Percentiles rank a stretch among this genome's conserved stretches.
Evolutionary conservation across 2,329 filamentous ascomycete species (phyloP).

Genomic region (Bertia moriformis): DNA sequence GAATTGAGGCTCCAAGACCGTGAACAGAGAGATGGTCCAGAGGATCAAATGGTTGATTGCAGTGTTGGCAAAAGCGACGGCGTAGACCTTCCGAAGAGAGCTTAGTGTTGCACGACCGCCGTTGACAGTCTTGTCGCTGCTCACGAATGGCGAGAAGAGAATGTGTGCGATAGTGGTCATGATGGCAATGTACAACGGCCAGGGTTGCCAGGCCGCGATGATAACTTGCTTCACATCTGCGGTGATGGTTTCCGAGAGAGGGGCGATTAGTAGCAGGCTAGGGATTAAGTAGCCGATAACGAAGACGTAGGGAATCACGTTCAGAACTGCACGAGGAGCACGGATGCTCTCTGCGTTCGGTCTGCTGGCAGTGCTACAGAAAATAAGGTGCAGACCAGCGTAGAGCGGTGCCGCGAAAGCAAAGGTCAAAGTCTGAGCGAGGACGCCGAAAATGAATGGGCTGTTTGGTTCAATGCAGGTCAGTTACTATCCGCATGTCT

Average conservation of each 20-base stretch:
- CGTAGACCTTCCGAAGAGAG: conserved; percentile 20
- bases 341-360: conserved; percentile 16
- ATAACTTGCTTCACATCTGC: conserved; percentile 24
- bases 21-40: conserved; percentile 12
- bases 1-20: conserved; percentile 10
- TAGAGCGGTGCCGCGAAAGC: conserved; percentile 23
- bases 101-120: conserved; percentile 9
- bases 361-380: conserved; percentile 16
- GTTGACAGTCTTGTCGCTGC: conserved; percentile 2
- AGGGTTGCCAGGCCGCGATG: conserved; percentile 26
- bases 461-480: conserved; percentile 3
- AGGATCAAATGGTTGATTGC: conserved; percentile 18
- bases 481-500: too few species aligned
- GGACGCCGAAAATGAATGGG: conserved; percentile 19
- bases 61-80: conserved; percentile 19
- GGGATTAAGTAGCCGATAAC: conserved; percentile 21
- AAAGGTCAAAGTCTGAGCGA: conserved; percentile 21
- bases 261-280: conserved; percentile 17
- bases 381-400: conserved; percentile 19
- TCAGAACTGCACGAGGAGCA: conserved; percentile 13
- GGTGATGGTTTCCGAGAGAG: conserved; percentile 15
- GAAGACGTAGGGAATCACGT: conserved; percentile 16
- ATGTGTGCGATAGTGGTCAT: conserved; percentile 12
- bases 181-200: conserved; percentile 23
- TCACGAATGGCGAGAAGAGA: conserved; percentile 2